Evolutionary conservation across 2,329 filamentous ascomycete genomes (phyloP).

Genomic region (Ophiostoma fasciatum): DNA sequence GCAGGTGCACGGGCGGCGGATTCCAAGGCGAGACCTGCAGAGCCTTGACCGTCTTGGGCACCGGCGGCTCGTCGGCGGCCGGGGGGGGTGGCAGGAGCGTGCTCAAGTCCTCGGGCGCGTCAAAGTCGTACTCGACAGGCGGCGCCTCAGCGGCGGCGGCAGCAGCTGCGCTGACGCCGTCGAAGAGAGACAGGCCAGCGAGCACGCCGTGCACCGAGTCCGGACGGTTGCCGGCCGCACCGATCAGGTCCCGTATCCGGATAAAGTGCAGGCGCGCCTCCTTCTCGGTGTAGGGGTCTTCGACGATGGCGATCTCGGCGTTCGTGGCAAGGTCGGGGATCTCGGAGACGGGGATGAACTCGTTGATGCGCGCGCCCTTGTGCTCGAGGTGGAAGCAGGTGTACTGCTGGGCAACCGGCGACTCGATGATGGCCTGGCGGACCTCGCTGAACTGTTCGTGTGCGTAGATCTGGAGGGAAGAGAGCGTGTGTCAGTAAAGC

Average conservation of each 20-base stretch:
- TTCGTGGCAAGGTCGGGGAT: slow-evolving; percentile 64
- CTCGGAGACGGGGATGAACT: slow-evolving; percentile 85
- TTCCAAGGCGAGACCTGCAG: slow-evolving; percentile 90
- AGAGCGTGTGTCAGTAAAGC: neutral
- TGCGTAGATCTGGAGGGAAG: slow-evolving; percentile 52
- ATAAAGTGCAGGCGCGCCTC: slow-evolving; percentile 92
- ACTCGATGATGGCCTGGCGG: slow-evolving; percentile 88
- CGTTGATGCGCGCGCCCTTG: slow-evolving; percentile 79
- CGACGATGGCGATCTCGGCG: slow-evolving; percentile 66
- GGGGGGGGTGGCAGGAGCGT: slow-evolving; percentile 51
- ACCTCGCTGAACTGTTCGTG: slow-evolving; percentile 97
- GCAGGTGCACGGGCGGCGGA: slow-evolving; percentile 79
- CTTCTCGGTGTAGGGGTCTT: slow-evolving; percentile 97
- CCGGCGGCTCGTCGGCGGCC: slow-evolving; percentile 33
- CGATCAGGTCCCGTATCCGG: slow-evolving; percentile 80
- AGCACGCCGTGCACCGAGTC: slow-evolving; percentile 77
- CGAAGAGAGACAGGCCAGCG: slow-evolving; percentile 75
- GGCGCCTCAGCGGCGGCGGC: slow-evolving; percentile 22
- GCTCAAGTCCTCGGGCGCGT: slow-evolving; percentile 49
- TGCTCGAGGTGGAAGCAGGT: slow-evolving; percentile 97
- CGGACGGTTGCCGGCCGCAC: slow-evolving; percentile 75
- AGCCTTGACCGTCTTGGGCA: slow-evolving; percentile 82
- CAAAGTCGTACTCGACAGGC: slow-evolving; percentile 58
- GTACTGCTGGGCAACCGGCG: slow-evolving; percentile 86
- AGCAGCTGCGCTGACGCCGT: slow-evolving; percentile 46